Base-by-base conservation (phyloP, 768 basidiomycete genomes). In the Tricholoma matsutake region DNA sequence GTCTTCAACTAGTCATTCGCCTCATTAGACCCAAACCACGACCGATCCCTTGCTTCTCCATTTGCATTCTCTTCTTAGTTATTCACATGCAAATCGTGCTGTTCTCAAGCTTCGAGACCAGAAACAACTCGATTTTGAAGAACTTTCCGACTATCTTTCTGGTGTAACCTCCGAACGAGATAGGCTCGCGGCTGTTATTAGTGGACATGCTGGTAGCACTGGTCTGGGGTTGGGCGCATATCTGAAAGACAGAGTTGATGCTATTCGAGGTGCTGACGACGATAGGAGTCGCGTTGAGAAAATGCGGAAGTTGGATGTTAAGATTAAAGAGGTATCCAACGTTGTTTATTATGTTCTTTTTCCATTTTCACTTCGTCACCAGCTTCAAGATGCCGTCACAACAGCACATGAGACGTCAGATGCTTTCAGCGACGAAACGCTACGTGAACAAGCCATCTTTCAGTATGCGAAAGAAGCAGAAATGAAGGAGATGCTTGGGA, bases 51-150 rank as follows among this genome's bases (percentile, higher is more conserved):
- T 97, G 74, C 85, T 98, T 39, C 76, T 88, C 29, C 94, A 96
- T 69, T 79, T 98, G 1, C 94, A 97, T 69, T 94, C 95, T 2
- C 81, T 98, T 6, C 79, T 95, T n/a, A 83, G 87, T n/a, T 98
- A 98, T 74, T 93, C 94, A 2, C 88, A 94, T 70, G 88, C 92
- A 31, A 96, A 98, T 66, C 88, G 93, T 56, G 86, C 90, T n/a
- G 94, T 98, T 20, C 83, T 99, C 65, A 96, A 93, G 74, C 82
- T 97, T 31, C 87, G 97, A 49, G 97, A 98, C 72, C 97, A 98
- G 76, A 99, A 98, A 73, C 97, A 99, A 73, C 85, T 98, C 58
- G 97, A 99, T 71, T 96, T 98, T 64, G 97, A 99, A 75, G 96
- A 98, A 72, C 83, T 98, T 8, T 94, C 94, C 2, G 92, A 94